Base-by-base conservation (phyloP, 2,329 filamentous ascomycete genomes). In the Hysterium pulicare region DNA sequence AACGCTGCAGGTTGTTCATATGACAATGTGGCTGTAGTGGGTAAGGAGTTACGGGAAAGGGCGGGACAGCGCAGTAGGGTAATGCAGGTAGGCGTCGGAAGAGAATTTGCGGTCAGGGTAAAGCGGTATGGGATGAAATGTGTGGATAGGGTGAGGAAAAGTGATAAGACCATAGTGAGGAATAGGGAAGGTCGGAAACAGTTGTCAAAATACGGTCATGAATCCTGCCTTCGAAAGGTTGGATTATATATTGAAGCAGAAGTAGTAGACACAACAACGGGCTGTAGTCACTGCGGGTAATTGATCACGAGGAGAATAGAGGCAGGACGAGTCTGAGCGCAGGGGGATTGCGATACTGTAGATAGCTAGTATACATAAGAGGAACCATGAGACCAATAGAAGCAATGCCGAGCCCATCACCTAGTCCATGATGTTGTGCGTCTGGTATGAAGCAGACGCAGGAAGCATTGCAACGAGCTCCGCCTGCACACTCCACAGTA, bases 301-400 rank as follows among this genome's bases (percentile, higher is more conserved):
- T n/a, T n/a, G n/a, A n/a, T n/a, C n/a, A n/a, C n/a, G n/a, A n/a
- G n/a, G n/a, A n/a, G n/a, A n/a, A n/a, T n/a, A n/a, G n/a, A n/a
- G n/a, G n/a, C n/a, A n/a, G n/a, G n/a, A n/a, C n/a, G n/a, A n/a
- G n/a, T n/a, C n/a, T n/a, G n/a, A n/a, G n/a, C n/a, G n/a, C n/a
- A n/a, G n/a, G n/a, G n/a, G 16, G 42, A 43, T 57, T 58, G 53
- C 56, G 54, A 61, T 64, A 61, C 56, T 54, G 57, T 57, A 59
- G 53, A 57, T 53, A 52, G 59, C 59, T 65, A 65, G 58, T 65
- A 49, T 65, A 66, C 62, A 62, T 45, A 50, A 7, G 57, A 39
- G 37, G 37, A 39, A 39, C 31, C 37, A 39, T 19, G 23, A 39
- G 20, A 26, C 37, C 37, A 19, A 15, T 13, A 39, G 24, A 39